These are phyloP conservation scores for Sporisorium scitamineum DNA, from an alignment of 1,284 basidiomycete genomes.

Conservation along the genomic window DNA sequence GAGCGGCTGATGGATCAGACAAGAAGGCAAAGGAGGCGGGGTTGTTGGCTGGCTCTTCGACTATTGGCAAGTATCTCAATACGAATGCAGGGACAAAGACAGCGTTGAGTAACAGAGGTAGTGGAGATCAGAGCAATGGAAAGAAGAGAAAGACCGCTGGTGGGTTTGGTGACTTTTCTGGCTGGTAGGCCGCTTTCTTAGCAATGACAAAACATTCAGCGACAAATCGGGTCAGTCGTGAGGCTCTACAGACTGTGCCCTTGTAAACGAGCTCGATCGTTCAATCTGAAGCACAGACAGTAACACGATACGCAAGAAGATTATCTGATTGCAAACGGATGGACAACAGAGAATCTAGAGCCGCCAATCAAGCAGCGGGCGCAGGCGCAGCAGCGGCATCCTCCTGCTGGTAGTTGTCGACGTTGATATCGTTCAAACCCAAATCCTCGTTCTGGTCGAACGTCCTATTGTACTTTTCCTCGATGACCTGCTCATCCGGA, in stretches of 20 bases:
- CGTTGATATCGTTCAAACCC: conserved; percentile 95
- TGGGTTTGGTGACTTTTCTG: conserved; percentile 63
- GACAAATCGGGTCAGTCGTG: too few relatives aligned
- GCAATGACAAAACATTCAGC: not conserved
- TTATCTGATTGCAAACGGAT: not conserved
- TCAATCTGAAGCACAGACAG: not conserved
- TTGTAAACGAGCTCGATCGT: not conserved
- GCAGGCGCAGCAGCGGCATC: not conserved
- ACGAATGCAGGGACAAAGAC: not conserved
- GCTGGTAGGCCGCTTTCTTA: conserved; percentile 36
- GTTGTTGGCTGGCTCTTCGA: conserved; percentile 4
- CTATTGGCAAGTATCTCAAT: conserved; percentile 44
- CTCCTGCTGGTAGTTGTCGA: conserved; percentile 69
- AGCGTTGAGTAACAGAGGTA: not conserved
- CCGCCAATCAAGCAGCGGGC: not conserved
- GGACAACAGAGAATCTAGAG: not conserved
- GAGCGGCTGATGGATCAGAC: not conserved
- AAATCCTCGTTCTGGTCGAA: conserved; percentile 95
- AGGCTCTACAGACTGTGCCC: not conserved
- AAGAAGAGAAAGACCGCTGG: conserved; percentile 27
- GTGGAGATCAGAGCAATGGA: not conserved
- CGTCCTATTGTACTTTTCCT: conserved; percentile 84
- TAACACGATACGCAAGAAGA: not conserved
- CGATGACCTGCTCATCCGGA: conserved; percentile 71
- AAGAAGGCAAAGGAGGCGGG: not conserved